These are phyloP conservation scores for Arthrobotrys megalospora DNA, from an alignment of 2,329 filamentous ascomycete species.

Conservation along the genomic window DNA sequence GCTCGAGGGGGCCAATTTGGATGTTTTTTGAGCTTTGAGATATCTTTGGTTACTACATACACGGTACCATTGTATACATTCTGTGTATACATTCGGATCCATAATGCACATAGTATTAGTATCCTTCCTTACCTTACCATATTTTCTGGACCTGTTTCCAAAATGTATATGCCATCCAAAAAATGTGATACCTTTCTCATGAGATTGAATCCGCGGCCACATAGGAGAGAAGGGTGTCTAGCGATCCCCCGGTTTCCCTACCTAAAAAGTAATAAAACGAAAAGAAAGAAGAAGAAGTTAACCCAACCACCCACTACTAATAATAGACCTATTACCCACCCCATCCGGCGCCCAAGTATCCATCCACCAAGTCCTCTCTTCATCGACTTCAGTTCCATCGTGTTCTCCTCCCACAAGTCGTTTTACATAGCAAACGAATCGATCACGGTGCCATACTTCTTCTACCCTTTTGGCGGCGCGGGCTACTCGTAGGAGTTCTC, in stretches of 20 bases:
- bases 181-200: not conserved
- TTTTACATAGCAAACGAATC: constrained; percentile 40
- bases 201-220: no score
- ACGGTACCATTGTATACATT: constrained; percentile 11
- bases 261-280: constrained; percentile 11
- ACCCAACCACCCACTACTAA: constrained; percentile 33
- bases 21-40: not conserved
- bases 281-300: constrained; percentile 1
- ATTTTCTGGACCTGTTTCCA: not conserved
- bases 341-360: constrained; percentile 56
- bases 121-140: not conserved
- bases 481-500: constrained; percentile 32
- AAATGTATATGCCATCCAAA: not conserved
- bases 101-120: constrained; percentile 15
- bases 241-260: constrained; percentile 6
- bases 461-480: not conserved
- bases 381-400: constrained; percentile 26
- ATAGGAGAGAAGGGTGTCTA: no score
- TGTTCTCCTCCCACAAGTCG: not conserved
- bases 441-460: constrained; percentile 41
- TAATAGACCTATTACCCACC: constrained; percentile 30
- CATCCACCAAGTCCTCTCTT: constrained; percentile 32
- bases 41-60: constrained; percentile 8
- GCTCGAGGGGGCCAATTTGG: not conserved
- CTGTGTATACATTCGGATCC: not conserved